Percentiles rank a stretch among this genome's conserved stretches.
Conservation (phyloP, 495 filamentous ascomycete species). For the Lichenothelia convexa region DNA sequence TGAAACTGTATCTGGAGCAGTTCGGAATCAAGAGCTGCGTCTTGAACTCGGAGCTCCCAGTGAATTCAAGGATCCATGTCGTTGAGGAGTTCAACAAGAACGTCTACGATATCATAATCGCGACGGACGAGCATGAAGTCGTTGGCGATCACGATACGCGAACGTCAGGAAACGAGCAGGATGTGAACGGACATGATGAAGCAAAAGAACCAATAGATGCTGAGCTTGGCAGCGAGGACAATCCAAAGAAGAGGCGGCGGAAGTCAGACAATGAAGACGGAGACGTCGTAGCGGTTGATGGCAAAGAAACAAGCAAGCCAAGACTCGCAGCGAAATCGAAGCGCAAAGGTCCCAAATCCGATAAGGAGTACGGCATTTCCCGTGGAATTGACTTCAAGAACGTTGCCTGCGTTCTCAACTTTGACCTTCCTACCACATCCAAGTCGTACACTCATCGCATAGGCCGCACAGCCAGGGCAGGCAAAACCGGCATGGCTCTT, state of each 20-base stretch:
- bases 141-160: conserved; percentile 38
- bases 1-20: conserved; percentile 93
- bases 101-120: conserved; percentile 93
- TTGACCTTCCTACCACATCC: conserved; percentile 75
- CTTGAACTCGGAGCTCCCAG: conserved; percentile 83
- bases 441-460: conserved; percentile 92
- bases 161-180: conserved; percentile 14
- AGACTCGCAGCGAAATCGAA: no score
- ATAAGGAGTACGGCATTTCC: conserved; percentile 82
- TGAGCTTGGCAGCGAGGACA: not conserved
- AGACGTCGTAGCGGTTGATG: conserved; percentile 11
- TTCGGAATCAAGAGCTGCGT: conserved; percentile 90
- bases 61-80: conserved; percentile 81
- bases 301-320: conserved; percentile 10
- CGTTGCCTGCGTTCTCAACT: conserved; percentile 88
- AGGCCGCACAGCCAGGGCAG: conserved; percentile 80
- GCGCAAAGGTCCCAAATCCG: conserved; percentile 37
- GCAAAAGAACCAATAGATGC: conserved; percentile 4
- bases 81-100: conserved; percentile 95
- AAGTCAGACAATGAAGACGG: conserved; percentile 12
- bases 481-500: conserved; percentile 81
- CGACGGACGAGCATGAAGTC: conserved; percentile 80
- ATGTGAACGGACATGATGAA: conserved; percentile 3
- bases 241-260: conserved; percentile 3
- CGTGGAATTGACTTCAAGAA: conserved; percentile 94